Evolutionary conservation across 1,139 yeast genomes (phyloP).

Genomic region (Scheffersomyces lignicola): DNA sequence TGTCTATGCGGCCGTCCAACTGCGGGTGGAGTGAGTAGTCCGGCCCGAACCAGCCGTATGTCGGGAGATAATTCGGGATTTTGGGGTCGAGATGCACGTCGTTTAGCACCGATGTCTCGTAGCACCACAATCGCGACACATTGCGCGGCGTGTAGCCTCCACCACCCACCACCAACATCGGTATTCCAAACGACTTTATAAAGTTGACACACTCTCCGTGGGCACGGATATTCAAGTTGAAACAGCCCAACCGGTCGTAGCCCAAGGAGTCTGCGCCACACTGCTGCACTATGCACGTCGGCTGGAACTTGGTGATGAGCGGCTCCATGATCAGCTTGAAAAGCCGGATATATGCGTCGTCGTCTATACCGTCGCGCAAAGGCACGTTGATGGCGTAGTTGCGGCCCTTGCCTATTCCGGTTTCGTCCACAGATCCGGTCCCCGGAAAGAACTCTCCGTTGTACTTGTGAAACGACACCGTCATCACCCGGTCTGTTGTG

Average conservation of each 20-base stretch:
- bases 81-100: constrained; percentile 74
- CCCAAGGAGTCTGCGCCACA: constrained; percentile 98
- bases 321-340: constrained; percentile 89
- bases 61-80: constrained; percentile 79
- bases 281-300: constrained; percentile 90
- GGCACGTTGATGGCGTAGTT: constrained; percentile 93
- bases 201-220: constrained; percentile 94
- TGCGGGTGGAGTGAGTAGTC: constrained; percentile 90
- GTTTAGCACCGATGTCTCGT: constrained; percentile 85
- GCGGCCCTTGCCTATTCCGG: constrained; percentile 84
- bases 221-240: constrained; percentile 84
- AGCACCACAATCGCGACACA: constrained; percentile 92
- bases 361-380: constrained; percentile 91
- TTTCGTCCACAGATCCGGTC: constrained; percentile 86
- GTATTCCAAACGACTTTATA: constrained; percentile 82
- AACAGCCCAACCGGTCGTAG: constrained; percentile 90
- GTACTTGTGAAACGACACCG: constrained; percentile 91
- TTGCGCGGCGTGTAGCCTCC: constrained; percentile 98
- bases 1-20: constrained; percentile 83
- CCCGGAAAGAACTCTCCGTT: constrained; percentile 97
- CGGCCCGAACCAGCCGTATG: constrained; percentile 88
- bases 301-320: constrained; percentile 75
- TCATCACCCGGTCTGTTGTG: constrained; percentile 93
- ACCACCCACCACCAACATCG: constrained; percentile 91
- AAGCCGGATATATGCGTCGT: constrained; percentile 75